A percentile compares a stretch with the other conserved stretches of the same genome.
Conservation (phyloP, 495 filamentous ascomycete species). For the Tetracladium setigerum region DNA sequence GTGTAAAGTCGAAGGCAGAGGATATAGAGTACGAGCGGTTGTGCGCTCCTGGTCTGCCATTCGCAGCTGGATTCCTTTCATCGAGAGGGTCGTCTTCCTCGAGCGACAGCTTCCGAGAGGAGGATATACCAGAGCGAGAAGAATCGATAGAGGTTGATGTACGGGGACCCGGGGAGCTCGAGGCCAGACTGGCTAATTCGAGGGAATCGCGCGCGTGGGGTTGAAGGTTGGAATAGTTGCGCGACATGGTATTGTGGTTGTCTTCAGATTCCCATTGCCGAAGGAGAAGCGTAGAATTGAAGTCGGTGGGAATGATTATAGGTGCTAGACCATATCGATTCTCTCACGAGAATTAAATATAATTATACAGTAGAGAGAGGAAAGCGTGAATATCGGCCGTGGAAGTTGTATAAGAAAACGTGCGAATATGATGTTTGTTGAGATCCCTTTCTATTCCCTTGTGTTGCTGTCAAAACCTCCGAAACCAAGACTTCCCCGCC, state of each 20-base stretch:
- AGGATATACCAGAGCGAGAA: slow-evolving; percentile 78
- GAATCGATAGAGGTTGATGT: slow-evolving; percentile 49
- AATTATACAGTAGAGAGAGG: slow-evolving; percentile 26
- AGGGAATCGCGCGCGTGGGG: slow-evolving; percentile 73
- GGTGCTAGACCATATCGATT: slow-evolving; percentile 24
- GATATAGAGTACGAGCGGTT: slow-evolving; percentile 77
- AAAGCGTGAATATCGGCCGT: slow-evolving; percentile 25
- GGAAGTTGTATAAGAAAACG: slow-evolving; percentile 17
- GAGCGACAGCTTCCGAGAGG: slow-evolving; percentile 84
- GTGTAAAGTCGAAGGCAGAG: slow-evolving; percentile 88
- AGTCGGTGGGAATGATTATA: slow-evolving; percentile 29
- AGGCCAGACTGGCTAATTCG: slow-evolving; percentile 90
- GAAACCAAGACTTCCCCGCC: too few species aligned
- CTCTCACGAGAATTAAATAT: slow-evolving; percentile 13
- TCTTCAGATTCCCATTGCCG: too few species aligned
- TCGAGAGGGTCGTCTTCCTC: slow-evolving; percentile 77
- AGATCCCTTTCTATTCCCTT: too few species aligned
- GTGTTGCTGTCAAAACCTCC: too few species aligned
- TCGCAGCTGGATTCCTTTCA: slow-evolving; percentile 42
- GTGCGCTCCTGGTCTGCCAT: slow-evolving; percentile 36
- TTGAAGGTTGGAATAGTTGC: slow-evolving; percentile 18
- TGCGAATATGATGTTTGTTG: not conserved
- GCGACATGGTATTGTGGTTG: slow-evolving; percentile 10
- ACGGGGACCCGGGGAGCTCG: slow-evolving; percentile 41
- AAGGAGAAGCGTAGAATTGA: slow-evolving; percentile 20